Percentiles rank a stretch among this genome's conserved stretches.
Conservation (phyloP, 2,329 filamentous ascomycete genomes). For the Neurospora sp. region DNA sequence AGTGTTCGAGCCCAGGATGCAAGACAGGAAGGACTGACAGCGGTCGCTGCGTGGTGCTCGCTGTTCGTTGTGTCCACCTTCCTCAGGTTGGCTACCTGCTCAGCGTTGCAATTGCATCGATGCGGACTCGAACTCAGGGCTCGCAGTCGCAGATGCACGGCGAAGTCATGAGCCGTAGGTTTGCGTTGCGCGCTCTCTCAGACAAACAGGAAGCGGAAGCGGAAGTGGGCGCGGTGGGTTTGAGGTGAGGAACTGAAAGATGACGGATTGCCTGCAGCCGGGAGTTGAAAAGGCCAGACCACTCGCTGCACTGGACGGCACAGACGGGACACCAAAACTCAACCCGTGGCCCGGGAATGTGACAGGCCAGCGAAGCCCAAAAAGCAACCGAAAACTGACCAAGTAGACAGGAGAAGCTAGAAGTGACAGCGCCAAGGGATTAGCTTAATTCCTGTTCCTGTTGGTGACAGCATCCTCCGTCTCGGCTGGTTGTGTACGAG, state of each 20-base stretch:
- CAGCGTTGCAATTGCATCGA: conserved; percentile 14
- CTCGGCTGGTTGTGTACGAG: background rate
- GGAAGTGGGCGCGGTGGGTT: background rate
- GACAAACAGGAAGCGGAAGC: background rate
- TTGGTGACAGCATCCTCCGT: background rate
- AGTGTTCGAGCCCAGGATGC: background rate
- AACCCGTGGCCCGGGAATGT: background rate
- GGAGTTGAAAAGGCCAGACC: background rate
- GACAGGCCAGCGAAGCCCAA: background rate
- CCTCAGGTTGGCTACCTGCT: conserved; percentile 14
- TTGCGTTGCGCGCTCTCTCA: background rate
- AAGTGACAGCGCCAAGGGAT: background rate
- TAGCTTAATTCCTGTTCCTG: background rate
- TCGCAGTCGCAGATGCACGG: background rate
- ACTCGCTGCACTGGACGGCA: background rate
- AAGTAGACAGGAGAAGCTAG: background rate
- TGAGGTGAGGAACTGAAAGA: background rate
- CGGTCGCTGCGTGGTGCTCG: conserved; percentile 5
- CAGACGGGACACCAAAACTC: background rate
- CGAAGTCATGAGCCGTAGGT: background rate
- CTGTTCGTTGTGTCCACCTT: background rate
- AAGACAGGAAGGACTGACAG: conserved; percentile 2
- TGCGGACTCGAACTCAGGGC: conserved; percentile 2
- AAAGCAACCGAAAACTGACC: background rate
- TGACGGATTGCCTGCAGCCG: background rate